Conservation (phyloP, 306 rosid species). For the Cucurbita argyrosperma region DNA sequence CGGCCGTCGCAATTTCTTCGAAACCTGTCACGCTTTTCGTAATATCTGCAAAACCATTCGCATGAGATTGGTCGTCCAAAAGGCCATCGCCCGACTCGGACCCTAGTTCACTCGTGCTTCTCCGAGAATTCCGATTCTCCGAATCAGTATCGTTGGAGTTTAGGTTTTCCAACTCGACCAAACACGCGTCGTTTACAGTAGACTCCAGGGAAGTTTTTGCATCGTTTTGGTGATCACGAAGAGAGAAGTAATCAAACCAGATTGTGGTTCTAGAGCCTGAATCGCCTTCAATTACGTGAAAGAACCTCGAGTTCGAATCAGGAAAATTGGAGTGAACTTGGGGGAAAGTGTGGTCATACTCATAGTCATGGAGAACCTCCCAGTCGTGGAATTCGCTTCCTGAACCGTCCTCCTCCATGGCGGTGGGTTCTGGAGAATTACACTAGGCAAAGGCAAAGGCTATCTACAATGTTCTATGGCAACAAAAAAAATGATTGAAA, state of each 20-base stretch:
- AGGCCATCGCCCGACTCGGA: constrained; percentile 39
- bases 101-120: constrained; percentile 28
- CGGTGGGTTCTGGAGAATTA: neutral
- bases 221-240: constrained; percentile 20
- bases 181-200: constrained; percentile 17
- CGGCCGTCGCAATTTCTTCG: neutral
- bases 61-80: constrained; percentile 26
- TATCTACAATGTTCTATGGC: neutral
- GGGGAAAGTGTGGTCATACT: constrained; percentile 2
- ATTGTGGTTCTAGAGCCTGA: constrained; percentile 34
- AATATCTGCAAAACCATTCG: constrained; percentile 2
- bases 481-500: neutral
- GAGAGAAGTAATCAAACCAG: constrained; percentile 42
- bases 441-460: neutral
- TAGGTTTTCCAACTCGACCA: constrained; percentile 40
- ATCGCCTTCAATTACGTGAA: constrained; percentile 20
- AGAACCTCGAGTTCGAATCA: neutral
- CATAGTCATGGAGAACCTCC: constrained; percentile 33
- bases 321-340: constrained; percentile 1
- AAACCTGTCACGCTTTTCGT: neutral
- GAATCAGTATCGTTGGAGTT: constrained; percentile 42
- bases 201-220: constrained; percentile 4
- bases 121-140: constrained; percentile 11
- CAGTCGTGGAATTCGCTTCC: constrained; percentile 37
- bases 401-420: constrained; percentile 22